Base-by-base conservation (phyloP, 805 yeast species). In the Yarrowia phangngaensis region DNA sequence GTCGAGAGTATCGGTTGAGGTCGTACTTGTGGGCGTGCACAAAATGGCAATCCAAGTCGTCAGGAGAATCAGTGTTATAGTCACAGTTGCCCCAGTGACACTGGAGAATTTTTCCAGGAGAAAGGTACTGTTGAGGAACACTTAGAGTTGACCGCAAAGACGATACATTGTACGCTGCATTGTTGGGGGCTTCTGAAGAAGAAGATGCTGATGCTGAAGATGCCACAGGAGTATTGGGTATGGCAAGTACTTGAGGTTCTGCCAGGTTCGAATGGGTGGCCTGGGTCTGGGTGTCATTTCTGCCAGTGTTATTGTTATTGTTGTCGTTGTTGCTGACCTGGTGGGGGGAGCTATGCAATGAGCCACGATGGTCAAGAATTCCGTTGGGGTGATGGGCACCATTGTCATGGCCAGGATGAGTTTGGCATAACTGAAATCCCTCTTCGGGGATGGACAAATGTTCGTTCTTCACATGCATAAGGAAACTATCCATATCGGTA, bases 61-160 rank as follows among this genome's bases (percentile, higher is more conserved):
- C 53, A 6, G 70, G 54, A 23, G 67, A 68, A 22, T 67, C 63
- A 33, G 74, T 67, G 20, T 57, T 58, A 34, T 70, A 68, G 8
- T 63, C 61, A 60, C 95, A 85, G 51, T 75, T 70, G 40, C 77
- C 78, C 94, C 94, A 85, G 60, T 78, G 74, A 63, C 94, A 84
- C 26, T 53, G 54, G 11, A 55, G 50, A 8, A 38, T 30, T 16
- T 50, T 53, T 12, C 43, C 32, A 4, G 57, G 55, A 9, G 51
- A 47, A 4, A 43, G 35, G 13, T 38, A 23, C 17, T 29, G 22
- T 9, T 26, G 33, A 17, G 51, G 35, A 13, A 30, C 30, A n/a
- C 22, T 22, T 13, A 38, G 32, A 3, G 45, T 38, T 6, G 45
- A 38, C 2, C 45, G 12, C 3, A 38, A 11, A 6, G 45, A 38